Conservation (phyloP, 1,284 basidiomycete genomes). For the Cutaneotrichosporon cutaneum region DNA sequence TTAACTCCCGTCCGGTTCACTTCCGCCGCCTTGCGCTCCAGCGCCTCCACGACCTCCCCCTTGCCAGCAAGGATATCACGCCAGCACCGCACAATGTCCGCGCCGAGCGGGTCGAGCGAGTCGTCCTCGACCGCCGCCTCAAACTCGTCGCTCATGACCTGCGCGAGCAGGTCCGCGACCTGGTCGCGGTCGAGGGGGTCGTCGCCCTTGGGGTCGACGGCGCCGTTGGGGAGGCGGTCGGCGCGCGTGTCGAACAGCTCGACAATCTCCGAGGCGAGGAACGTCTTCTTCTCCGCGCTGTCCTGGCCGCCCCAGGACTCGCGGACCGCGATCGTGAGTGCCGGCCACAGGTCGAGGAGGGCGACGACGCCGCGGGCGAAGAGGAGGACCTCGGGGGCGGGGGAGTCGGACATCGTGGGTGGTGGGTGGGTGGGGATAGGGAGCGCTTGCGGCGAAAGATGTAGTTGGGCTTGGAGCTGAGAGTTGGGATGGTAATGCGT, state of each 20-base stretch:
- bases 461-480: no score
- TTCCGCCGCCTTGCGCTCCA: conserved; percentile 62
- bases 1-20: conserved; percentile 43
- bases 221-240: conserved; percentile 19
- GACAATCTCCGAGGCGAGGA: conserved; percentile 76
- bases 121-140: conserved; percentile 77
- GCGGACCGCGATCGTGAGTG: conserved; percentile 75
- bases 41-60: conserved; percentile 60
- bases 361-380: conserved; percentile 81
- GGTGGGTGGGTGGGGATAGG: no score
- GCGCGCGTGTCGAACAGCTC: conserved; percentile 70
- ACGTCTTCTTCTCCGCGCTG: conserved; percentile 68
- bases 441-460: not conserved
- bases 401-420: conserved; percentile 9
- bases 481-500: not conserved
- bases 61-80: conserved; percentile 53
- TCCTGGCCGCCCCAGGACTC: conserved; percentile 78
- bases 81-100: conserved; percentile 70
- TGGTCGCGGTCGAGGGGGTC: conserved; percentile 67
- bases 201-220: conserved; percentile 34
- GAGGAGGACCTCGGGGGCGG: conserved; percentile 51
- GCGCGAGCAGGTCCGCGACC: conserved; percentile 69
- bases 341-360: conserved; percentile 75
- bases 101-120: conserved; percentile 67
- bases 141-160: conserved; percentile 78